Conservation (phyloP, 1,139 yeast species). For the Blastobotrys illinoisensis region DNA sequence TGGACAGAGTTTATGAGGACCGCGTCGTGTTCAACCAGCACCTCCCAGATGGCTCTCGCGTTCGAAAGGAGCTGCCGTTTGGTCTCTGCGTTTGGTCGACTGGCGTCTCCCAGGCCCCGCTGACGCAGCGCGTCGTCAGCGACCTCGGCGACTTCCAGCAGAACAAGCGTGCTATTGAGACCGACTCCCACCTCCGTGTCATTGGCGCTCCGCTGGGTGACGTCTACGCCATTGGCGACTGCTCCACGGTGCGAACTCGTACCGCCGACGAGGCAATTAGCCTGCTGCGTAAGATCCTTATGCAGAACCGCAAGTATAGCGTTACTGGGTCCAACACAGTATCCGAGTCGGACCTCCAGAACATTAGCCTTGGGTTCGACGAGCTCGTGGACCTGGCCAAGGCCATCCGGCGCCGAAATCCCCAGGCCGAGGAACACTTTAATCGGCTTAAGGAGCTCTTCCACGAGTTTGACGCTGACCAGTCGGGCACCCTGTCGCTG, state of each 20-base stretch:
- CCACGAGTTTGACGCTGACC: conserved; percentile 44
- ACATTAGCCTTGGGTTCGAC: conserved; percentile 39
- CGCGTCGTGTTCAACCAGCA: conserved; percentile 49
- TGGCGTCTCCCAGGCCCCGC: conserved; percentile 56
- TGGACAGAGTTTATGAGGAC: conserved; percentile 48
- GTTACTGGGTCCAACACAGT: conserved; percentile 20
- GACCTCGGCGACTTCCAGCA: conserved; percentile 42
- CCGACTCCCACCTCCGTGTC: conserved; percentile 59
- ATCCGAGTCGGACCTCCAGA: conserved; percentile 36
- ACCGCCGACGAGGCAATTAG: conserved; percentile 49
- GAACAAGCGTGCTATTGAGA: conserved; percentile 58
- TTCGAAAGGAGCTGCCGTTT: conserved; percentile 46
- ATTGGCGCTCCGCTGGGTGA: conserved; percentile 57
- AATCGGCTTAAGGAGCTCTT: conserved; percentile 45
- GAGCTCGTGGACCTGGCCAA: conserved; percentile 44
- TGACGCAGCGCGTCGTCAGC: conserved; percentile 46
- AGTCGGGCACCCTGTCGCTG: conserved; percentile 44
- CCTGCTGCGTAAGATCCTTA: conserved; percentile 24
- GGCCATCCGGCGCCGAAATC: conserved; percentile 44
- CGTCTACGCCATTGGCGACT: conserved; percentile 64
- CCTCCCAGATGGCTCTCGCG: conserved; percentile 9
- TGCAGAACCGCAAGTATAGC: conserved; percentile 21
- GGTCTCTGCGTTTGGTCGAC: conserved; percentile 67
- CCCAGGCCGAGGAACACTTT: conserved; percentile 54
- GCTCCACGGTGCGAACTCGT: conserved; percentile 56